Percentiles rank a stretch among this genome's conserved stretches.
These are phyloP conservation scores for Ogataea ganodermae DNA, from an alignment of 805 yeast genomes.

Conservation along the genomic window DNA sequence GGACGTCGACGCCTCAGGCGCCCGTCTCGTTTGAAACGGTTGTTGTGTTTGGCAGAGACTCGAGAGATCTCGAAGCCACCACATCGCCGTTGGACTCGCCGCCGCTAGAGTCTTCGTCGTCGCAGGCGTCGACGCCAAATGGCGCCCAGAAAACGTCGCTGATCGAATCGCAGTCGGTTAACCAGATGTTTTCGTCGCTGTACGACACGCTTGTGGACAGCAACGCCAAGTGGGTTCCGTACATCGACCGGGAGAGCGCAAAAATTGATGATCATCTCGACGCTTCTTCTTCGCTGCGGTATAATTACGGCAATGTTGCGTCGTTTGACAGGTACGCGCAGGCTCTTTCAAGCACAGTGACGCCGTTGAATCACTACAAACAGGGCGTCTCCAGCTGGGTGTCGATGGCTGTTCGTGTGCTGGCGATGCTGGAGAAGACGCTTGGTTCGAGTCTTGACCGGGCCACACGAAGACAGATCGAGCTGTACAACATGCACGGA, in stretches of 20 bases:
- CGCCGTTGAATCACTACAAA: not conserved
- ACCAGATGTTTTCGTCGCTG: constrained; percentile 30
- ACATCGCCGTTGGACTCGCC: not conserved
- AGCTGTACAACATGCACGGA: not conserved
- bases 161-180: constrained; percentile 22
- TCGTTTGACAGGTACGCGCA: not conserved
- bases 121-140: not conserved
- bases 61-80: not conserved
- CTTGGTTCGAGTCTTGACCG: constrained; percentile 1
- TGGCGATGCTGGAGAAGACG: constrained; percentile 9
- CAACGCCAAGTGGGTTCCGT: constrained; percentile 19
- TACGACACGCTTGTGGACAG: constrained; percentile 26
- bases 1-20: constrained; percentile 17
- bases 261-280: too few species aligned
- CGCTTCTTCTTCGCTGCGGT: too few species aligned
- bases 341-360: not conserved
- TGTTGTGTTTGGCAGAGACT: constrained; percentile 3
- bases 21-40: constrained; percentile 17
- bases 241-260: too few species aligned
- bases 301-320: not conserved
- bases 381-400: constrained; percentile 4
- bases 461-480: not conserved
- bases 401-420: constrained; percentile 11
- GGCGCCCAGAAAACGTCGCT: not conserved
- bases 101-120: not conserved